Percentiles rank a stretch among this genome's conserved stretches.
Conservation (phyloP, 1,284 basidiomycete genomes). For the Ganoderma sinense region DNA sequence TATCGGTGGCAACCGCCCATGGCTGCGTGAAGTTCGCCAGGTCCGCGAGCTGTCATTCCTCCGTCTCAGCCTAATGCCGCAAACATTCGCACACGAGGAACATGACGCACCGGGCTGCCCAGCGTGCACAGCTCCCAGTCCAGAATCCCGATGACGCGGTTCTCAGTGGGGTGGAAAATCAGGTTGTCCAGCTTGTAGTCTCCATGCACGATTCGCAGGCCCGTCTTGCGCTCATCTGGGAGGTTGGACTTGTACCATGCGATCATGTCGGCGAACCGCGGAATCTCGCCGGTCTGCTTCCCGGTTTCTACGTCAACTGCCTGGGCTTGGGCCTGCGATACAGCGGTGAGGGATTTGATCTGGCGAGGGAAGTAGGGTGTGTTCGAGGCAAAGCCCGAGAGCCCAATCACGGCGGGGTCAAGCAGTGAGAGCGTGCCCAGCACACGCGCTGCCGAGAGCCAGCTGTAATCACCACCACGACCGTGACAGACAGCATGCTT, state of each 20-base stretch:
- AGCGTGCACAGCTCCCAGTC: slow-evolving; percentile 98
- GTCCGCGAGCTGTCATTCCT: slow-evolving; percentile 79
- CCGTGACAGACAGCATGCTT: not conserved
- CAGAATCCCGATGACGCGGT: slow-evolving; percentile 91
- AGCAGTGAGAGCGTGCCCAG: slow-evolving; percentile 82
- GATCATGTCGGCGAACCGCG: slow-evolving; percentile 76
- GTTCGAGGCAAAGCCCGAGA: slow-evolving; percentile 82
- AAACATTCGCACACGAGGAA: slow-evolving; percentile 5
- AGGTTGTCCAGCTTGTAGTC: slow-evolving; percentile 98
- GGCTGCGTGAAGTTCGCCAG: slow-evolving; percentile 90
- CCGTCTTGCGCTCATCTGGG: slow-evolving; percentile 77
- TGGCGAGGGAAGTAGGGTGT: slow-evolving; percentile 92
- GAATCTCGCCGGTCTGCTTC: slow-evolving; percentile 70
- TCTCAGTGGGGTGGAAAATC: slow-evolving; percentile 93
- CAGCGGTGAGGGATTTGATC: slow-evolving; percentile 82
- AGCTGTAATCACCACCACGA: slow-evolving; percentile 51
- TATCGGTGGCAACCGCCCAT: slow-evolving; percentile 71
- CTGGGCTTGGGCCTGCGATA: slow-evolving; percentile 78
- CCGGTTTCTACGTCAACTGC: slow-evolving; percentile 71
- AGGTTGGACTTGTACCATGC: slow-evolving; percentile 80
- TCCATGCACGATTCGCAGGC: slow-evolving; percentile 88
- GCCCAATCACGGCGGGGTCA: slow-evolving; percentile 71
- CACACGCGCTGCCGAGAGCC: slow-evolving; percentile 78
- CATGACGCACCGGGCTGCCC: slow-evolving; percentile 73
- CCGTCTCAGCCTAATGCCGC: not conserved